Base-by-base conservation (phyloP, 768 basidiomycete species). In the Boletus edulis region DNA sequence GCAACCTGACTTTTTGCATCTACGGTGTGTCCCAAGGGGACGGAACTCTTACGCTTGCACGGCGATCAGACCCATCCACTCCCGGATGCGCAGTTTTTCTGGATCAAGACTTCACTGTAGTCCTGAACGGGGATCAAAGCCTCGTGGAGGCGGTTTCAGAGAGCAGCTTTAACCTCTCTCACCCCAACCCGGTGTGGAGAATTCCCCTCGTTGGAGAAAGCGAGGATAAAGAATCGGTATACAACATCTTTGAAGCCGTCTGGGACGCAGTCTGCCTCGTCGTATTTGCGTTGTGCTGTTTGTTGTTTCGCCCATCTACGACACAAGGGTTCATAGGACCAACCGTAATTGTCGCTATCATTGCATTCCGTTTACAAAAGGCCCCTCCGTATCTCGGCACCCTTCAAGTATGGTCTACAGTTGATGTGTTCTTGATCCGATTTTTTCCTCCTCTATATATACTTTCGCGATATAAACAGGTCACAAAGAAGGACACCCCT, bases 81-180 rank as follows among this genome's bases (percentile, higher is more conserved):
- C 49, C 34, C 0, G 46, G 52, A n/a, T 54, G 14, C 2, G 46
- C 52, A 2, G 39, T 54, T 2, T 17, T 57, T 29, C 35, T 51
- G 47, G 56, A 57, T 31, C 49, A 42, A 9, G 49, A 51, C 6
- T 49, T 49, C 5, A 45, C 45, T 7, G 32, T 60, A 3, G 1
- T 54, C 10, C 14, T 54, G 13, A 38, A 8, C 1, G 51, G 59
- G 11, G 27, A 5, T 14, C 56, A 51, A 22, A 46, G 20, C 6
- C 17, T 53, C 2, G 44, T 59, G 1, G 48, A 52, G 22, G 42
- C 55, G 3, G 38, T 57, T 32, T 17, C 48, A 4, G 48, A 57
- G 27, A 22, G 49, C 12, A 18, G 44, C 7, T 53, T 57, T 34
- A 46, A 15, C 15, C 35, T 46, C 34, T 47, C 40, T 15, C 40